These are phyloP conservation scores for Geotrichum bryndzae DNA, from an alignment of 1,139 yeast species.

Conservation along the genomic window DNA sequence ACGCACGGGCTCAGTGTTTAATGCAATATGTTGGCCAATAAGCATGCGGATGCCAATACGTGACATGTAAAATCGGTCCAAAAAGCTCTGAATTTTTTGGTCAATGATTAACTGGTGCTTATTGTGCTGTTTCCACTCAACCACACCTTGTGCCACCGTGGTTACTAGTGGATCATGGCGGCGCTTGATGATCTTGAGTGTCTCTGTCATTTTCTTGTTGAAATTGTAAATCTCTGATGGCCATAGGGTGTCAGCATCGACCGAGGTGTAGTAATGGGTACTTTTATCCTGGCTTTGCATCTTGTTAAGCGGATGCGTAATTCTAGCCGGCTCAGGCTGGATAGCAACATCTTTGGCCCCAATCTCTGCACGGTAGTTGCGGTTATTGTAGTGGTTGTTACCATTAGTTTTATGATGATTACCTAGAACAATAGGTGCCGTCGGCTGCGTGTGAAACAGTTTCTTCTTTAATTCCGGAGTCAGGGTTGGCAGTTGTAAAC, in stretches of 20 bases:
- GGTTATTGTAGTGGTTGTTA: not conserved
- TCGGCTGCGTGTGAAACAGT: conserved; percentile 6
- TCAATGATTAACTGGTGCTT: conserved; percentile 28
- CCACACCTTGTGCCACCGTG: conserved; percentile 87
- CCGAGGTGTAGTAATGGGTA: conserved; percentile 55
- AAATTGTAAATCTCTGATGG: conserved; percentile 72
- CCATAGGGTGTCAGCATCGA: conserved; percentile 52
- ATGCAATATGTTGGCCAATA: conserved; percentile 82
- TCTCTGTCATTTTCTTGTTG: conserved; percentile 60
- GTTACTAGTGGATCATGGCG: conserved; percentile 93
- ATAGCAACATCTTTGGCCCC: conserved; percentile 26
- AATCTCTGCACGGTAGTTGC: not conserved
- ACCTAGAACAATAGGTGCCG: not conserved
- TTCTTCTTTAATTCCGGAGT: conserved; percentile 13
- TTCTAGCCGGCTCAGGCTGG: conserved; percentile 28
- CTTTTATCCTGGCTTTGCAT: conserved; percentile 18
- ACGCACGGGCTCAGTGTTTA: conserved; percentile 53
- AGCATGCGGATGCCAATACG: conserved; percentile 85
- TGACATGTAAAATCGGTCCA: conserved; percentile 80
- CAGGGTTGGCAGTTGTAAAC: conserved; percentile 27
- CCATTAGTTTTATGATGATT: not conserved
- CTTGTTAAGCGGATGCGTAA: conserved; percentile 13
- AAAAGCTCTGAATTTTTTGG: conserved; percentile 64
- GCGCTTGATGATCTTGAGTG: conserved; percentile 64
- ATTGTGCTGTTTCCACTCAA: conserved; percentile 62